phyloP scores from a whole-genome alignment of 2,329 filamentous ascomycete genomes.

The Ophiostoma sp. region DNA sequence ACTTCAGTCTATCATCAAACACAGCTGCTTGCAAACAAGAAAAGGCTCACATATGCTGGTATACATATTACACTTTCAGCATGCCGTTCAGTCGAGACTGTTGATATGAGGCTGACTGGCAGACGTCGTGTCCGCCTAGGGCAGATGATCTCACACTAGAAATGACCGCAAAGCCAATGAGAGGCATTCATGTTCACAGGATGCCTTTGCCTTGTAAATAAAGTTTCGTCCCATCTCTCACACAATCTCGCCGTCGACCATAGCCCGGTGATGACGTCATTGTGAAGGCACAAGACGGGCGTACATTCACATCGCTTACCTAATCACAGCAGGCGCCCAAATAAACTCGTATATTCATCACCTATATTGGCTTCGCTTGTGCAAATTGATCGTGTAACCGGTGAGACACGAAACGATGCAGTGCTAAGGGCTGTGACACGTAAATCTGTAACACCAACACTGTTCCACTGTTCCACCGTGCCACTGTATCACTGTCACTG shows the following conservation, averaged over 20 bases:
- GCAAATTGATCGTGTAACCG: neutral
- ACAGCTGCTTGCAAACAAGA: too few species aligned
- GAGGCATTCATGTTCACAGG: too few species aligned
- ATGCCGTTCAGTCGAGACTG: too few species aligned
- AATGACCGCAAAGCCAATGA: too few species aligned
- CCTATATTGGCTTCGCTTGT: neutral
- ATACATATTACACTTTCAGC: too few species aligned
- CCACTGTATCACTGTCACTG: neutral
- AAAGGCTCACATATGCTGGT: too few species aligned
- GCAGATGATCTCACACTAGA: too few species aligned
- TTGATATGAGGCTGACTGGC: too few species aligned
- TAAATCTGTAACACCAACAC: neutral
- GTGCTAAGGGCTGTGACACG: neutral
- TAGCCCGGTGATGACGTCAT: conserved; percentile 2
- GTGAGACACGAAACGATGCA: neutral
- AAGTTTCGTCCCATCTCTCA: neutral
- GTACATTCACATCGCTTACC: neutral
- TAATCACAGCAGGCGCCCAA: neutral
- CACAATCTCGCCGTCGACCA: neutral
- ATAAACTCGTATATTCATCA: neutral
- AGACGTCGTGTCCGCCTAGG: too few species aligned
- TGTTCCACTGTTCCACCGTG: neutral
- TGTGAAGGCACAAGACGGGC: neutral
- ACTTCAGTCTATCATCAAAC: too few species aligned
- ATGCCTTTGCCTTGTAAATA: too few species aligned